Conservation (phyloP, 1,284 basidiomycete species). For the Cryptococcus sp. region DNA sequence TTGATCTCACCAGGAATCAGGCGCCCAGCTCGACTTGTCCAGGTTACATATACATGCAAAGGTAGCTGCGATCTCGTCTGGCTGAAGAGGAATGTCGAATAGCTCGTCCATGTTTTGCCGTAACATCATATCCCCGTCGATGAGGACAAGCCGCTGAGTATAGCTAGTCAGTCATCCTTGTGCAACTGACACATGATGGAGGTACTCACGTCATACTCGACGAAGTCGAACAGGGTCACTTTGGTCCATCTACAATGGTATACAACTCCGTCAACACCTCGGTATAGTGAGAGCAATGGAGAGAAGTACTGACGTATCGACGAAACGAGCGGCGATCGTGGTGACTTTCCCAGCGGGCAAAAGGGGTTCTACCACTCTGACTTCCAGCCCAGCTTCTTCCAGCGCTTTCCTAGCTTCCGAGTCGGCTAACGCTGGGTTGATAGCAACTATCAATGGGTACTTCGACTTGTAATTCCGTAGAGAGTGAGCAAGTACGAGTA, state of each 20-base stretch:
- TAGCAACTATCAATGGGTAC: conserved; percentile 31
- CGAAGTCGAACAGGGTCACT: conserved; percentile 70
- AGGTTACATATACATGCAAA: conserved; percentile 92
- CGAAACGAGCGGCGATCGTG: conserved; percentile 13
- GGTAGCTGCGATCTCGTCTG: conserved; percentile 69
- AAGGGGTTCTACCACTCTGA: conserved; percentile 16
- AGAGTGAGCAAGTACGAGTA: conserved; percentile 26
- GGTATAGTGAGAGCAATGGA: background rate
- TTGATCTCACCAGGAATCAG: conserved; percentile 70
- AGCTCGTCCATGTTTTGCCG: conserved; percentile 85
- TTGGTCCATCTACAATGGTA: conserved; percentile 72
- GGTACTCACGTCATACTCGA: conserved; percentile 60
- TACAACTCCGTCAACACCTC: conserved; percentile 6
- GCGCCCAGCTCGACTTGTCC: conserved; percentile 73
- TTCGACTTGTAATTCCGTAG: conserved; percentile 17
- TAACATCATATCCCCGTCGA: conserved; percentile 89
- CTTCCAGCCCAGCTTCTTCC: conserved; percentile 13
- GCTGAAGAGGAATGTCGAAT: conserved; percentile 64
- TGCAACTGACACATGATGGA: background rate
- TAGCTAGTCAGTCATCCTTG: background rate
- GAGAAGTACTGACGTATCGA: background rate
- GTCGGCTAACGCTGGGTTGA: conserved; percentile 15
- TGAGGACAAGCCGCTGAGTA: conserved; percentile 49
- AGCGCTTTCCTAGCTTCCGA: conserved; percentile 11
- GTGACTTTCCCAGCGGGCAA: conserved; percentile 16